Evolutionary conservation across 176 grass and related monocot genomes (phyloP).

Genomic region (Oryza officinalis): DNA sequence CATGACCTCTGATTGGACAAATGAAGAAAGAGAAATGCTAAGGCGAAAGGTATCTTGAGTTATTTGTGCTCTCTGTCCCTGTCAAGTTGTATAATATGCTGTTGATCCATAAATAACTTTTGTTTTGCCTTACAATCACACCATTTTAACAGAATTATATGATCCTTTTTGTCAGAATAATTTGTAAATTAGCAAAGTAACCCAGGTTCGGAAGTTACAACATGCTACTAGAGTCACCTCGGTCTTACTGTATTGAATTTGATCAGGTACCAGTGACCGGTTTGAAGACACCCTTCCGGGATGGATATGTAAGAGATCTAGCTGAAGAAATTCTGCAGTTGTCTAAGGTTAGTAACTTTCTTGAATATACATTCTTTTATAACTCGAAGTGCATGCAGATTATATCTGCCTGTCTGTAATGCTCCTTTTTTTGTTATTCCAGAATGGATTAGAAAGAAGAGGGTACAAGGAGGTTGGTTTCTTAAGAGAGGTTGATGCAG

Average conservation of each 20-base stretch:
- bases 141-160: neutral
- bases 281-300: slow-evolving; percentile 91
- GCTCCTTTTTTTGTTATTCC: slow-evolving; percentile 34
- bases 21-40: slow-evolving; percentile 90
- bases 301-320: slow-evolving; percentile 77
- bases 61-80: slow-evolving; percentile 8
- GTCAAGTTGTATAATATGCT: too few relatives aligned
- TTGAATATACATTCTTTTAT: neutral
- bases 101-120: neutral
- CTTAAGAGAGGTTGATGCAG: slow-evolving; percentile 76
- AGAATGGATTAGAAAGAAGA: slow-evolving; percentile 98
- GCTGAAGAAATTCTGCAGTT: slow-evolving; percentile 90
- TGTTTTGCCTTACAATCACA: neutral
- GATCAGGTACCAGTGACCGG: slow-evolving; percentile 84
- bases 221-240: neutral
- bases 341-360: slow-evolving; percentile 60
- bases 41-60: slow-evolving; percentile 61
- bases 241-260: neutral
- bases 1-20: slow-evolving; percentile 92
- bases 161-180: neutral
- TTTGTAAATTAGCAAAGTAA: neutral
- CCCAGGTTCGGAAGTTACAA: neutral
- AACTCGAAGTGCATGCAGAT: neutral
- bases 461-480: slow-evolving; percentile 97
- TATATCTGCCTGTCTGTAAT: slow-evolving; percentile 23